Base-by-base conservation (phyloP, 108 stramenopile genomes). In the Chaetoceros tenuissimus region DNA sequence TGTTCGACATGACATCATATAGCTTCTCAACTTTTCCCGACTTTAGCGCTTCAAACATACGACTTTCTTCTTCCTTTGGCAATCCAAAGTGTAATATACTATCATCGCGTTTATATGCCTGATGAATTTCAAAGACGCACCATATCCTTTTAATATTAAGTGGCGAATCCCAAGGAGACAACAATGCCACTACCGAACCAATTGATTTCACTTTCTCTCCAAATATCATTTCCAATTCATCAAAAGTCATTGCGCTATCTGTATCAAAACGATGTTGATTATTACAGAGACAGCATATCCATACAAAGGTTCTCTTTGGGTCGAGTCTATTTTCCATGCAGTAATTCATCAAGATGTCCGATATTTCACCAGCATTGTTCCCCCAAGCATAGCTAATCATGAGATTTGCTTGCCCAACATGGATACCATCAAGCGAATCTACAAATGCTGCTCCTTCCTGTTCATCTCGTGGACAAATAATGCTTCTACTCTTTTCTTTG, bases 321-420 rank as follows among this genome's bases (percentile, higher is more conserved):
- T 40, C 34, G 13, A 40, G 34, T 13, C 13, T 40, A 13, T 40
- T 40, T 13, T 40, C 34, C 13, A 10, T 13, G 13, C 34, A 40
- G 34, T 40, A 40, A 10, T 13, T 13, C 13, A 10, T 13, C 5
- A 40, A 13, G 13, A 40, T 13, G 8, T 5, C 13, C 13, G 34
- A 10, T 5, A 49, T 49, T 5, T 49, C 48, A 49, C 48, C 48
- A 49, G 22, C 22, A 22, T 7, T 49, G 19, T 49, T 22, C 7
- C 22, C 22, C 48, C 48, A 49, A 22, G 48, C 48, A 49, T 49
- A 49, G 22, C 48, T 49, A 5, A 49, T 7, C 48, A 49, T 49
- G 48, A 22, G 5, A 22, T 49, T 49, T 7, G 48, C 22, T n/a
- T 40, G 5, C 5, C 34, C 34, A 13, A 40, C 34, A 40, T 40